Percentiles rank a stretch among this genome's conserved stretches.
These are phyloP conservation scores for Ceratocystis smalleyi DNA, from an alignment of 2,329 filamentous ascomycete genomes.

Conservation along the genomic window DNA sequence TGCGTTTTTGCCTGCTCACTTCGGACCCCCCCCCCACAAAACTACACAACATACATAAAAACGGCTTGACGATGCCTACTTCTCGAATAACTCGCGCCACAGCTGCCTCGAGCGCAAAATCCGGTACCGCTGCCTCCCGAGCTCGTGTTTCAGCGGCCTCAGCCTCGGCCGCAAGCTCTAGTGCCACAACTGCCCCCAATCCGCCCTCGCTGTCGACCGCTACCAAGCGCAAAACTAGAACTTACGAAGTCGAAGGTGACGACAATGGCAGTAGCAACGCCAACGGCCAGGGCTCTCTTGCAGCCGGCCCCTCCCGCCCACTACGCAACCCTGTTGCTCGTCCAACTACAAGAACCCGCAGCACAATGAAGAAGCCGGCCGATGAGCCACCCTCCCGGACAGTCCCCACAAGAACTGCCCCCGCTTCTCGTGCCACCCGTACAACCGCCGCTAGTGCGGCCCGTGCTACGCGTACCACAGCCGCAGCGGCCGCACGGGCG, in stretches of 20 bases:
- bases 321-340: background rate
- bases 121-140: constrained; percentile 35
- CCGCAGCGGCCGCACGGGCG: constrained; percentile 21
- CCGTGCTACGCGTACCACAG: constrained; percentile 17
- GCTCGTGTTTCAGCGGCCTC: constrained; percentile 26
- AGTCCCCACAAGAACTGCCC: constrained; percentile 17
- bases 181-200: background rate
- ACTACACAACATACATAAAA: background rate
- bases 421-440: constrained; percentile 19
- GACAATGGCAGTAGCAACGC: constrained; percentile 27
- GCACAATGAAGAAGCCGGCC: constrained; percentile 7
- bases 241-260: constrained; percentile 39
- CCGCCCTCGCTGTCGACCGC: constrained; percentile 4
- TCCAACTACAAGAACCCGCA: background rate
- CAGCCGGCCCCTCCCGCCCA: background rate
- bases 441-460: constrained; percentile 24
- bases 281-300: constrained; percentile 27
- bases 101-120: constrained; percentile 24
- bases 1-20: background rate
- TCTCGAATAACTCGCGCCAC: constrained; percentile 16
- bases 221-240: constrained; percentile 34
- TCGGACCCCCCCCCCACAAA: background rate
- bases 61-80: background rate
- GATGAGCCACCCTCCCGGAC: constrained; percentile 28
- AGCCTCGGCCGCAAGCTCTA: constrained; percentile 1